Evolutionary conservation across 306 rosid species (phyloP).

Genomic region (Lotus japonicus): DNA sequence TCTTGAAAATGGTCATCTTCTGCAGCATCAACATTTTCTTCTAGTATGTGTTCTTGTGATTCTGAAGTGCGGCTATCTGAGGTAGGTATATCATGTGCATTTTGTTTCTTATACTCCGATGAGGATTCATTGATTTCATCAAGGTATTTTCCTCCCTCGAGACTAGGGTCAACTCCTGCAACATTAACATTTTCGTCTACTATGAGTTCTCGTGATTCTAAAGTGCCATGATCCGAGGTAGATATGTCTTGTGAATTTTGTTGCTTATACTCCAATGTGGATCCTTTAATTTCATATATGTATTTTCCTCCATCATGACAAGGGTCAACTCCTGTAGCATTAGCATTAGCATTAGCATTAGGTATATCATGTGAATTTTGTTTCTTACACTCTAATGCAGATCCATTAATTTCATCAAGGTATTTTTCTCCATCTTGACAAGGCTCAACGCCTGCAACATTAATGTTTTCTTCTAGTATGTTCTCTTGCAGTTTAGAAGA

Average conservation of each 20-base stretch:
- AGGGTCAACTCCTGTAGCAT: constrained; percentile 6
- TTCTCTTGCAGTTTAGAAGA: constrained; percentile 16
- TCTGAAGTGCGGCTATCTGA: constrained; percentile 2
- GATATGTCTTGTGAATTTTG: constrained; percentile 13
- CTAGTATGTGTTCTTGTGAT: not conserved
- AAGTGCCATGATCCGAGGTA: not conserved
- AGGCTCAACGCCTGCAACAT: not conserved
- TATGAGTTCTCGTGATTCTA: not conserved
- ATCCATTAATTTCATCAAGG: not conserved
- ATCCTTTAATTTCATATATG: not conserved
- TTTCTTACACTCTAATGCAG: constrained; percentile 28
- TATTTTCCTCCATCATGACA: constrained; percentile 15
- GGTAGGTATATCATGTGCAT: not conserved
- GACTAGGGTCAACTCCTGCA: not conserved
- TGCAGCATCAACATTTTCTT: not conserved
- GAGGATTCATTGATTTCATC: not conserved
- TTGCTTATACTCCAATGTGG: constrained; percentile 26
- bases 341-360: constrained; percentile 2
- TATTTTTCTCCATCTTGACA: not conserved
- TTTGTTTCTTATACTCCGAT: constrained; percentile 22
- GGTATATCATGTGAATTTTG: not conserved
- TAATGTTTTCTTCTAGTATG: not conserved
- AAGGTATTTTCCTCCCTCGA: not conserved
- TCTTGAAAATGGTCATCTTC: not conserved
- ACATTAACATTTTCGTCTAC: not conserved